Conservation (phyloP, 768 basidiomycete species). For the Boletus rufocinnamomeus region DNA sequence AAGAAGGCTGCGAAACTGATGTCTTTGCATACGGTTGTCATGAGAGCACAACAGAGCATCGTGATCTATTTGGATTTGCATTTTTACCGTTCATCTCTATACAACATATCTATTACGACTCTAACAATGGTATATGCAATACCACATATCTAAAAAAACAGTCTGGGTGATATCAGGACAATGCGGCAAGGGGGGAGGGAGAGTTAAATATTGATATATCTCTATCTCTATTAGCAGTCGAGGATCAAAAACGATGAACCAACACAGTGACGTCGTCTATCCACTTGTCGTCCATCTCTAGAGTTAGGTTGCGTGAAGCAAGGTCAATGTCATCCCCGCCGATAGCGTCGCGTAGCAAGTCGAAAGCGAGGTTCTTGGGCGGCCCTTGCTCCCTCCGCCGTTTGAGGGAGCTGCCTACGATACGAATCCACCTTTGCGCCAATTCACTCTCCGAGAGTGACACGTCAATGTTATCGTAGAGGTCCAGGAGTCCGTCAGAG, state of each 20-base stretch:
- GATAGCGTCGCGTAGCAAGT: slow-evolving; percentile 43
- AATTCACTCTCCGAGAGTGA: slow-evolving; percentile 29
- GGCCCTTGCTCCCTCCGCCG: slow-evolving; percentile 16
- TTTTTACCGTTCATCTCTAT: slow-evolving; percentile 16
- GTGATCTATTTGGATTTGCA: slow-evolving; percentile 6
- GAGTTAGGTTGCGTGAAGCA: slow-evolving; percentile 46
- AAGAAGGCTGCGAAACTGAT: background rate
- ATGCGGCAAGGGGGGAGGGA: background rate
- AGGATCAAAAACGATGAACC: slow-evolving; percentile 40
- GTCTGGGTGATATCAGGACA: background rate
- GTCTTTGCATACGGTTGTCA: background rate
- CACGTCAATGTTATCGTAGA: slow-evolving; percentile 35
- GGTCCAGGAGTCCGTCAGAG: slow-evolving; percentile 49
- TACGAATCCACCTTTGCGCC: slow-evolving; percentile 38
- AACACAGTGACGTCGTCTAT: slow-evolving; percentile 52
- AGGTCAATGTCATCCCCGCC: slow-evolving; percentile 43
- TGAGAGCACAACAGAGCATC: background rate
- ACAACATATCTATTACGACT: slow-evolving; percentile 14
- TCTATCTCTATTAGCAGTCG: slow-evolving; percentile 5
- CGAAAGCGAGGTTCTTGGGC: slow-evolving; percentile 40
- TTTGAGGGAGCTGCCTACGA: slow-evolving; percentile 33
- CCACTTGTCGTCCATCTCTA: slow-evolving; percentile 54
- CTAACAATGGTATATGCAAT: slow-evolving; percentile 12
- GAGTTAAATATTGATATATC: background rate
- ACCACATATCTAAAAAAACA: slow-evolving; percentile 10